Conservation (phyloP, 148 eudicot species). For the Polygonum maritimum region DNA sequence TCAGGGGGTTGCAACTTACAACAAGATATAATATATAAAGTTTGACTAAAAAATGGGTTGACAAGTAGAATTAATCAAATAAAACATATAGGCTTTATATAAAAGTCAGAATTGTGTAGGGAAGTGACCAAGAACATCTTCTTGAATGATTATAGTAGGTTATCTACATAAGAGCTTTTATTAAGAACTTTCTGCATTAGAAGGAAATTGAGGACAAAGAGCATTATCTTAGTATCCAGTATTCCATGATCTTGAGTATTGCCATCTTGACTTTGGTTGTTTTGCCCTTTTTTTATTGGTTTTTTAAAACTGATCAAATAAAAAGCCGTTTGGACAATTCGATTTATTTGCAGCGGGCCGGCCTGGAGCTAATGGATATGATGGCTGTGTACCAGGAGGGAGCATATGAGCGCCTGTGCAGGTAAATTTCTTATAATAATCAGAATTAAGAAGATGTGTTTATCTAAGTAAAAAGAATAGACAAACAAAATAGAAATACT, state of each 20-base stretch:
- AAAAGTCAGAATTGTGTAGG: too few relatives aligned
- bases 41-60: too few relatives aligned
- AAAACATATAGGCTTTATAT: too few relatives aligned
- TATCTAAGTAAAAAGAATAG: background rate
- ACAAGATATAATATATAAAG: too few relatives aligned
- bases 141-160: too few relatives aligned
- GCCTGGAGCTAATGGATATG: conserved; percentile 98
- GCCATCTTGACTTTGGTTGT: background rate
- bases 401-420: conserved; percentile 98
- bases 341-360: conserved; percentile 68
- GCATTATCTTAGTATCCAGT: background rate
- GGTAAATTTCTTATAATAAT: conserved; percentile 37
- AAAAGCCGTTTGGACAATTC: background rate
- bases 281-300: background rate
- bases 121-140: too few relatives aligned
- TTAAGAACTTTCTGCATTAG: background rate
- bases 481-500: background rate
- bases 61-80: too few relatives aligned
- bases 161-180: background rate
- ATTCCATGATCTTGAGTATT: background rate
- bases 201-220: background rate
- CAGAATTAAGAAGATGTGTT: background rate
- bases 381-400: conserved; percentile 99
- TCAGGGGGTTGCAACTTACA: too few relatives aligned
- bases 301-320: background rate